Conservation (phyloP, 345 rosid species). For the Aquilaria sinensis region DNA sequence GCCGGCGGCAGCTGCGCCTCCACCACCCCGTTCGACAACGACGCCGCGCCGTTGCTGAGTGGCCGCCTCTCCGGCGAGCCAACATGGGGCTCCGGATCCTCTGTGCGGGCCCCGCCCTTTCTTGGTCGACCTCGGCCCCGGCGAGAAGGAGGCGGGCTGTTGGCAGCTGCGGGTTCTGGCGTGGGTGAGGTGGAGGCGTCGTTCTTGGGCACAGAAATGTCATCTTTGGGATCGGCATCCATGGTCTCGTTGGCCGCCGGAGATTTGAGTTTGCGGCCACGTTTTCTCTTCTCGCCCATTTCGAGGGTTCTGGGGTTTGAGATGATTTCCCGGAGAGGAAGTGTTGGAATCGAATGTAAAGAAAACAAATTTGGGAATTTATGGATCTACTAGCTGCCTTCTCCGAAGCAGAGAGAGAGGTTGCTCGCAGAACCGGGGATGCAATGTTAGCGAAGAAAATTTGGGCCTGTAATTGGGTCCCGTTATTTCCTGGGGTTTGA, state of each 20-base stretch:
- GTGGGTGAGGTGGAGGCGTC: conserved; percentile 20
- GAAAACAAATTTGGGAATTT: no score
- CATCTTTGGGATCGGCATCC: conserved; percentile 20
- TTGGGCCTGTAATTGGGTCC: no score
- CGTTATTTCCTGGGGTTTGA: no score
- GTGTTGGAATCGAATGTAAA: not conserved
- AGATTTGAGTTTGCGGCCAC: conserved; percentile 31
- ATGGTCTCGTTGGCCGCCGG: conserved; percentile 22
- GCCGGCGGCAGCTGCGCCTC: conserved; percentile 28
- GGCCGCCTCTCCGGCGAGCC: conserved; percentile 25
- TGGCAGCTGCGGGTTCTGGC: conserved; percentile 23
- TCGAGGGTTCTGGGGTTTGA: not conserved
- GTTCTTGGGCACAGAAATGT: conserved; percentile 11
- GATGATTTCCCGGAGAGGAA: not conserved
- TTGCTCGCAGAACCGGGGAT: no score
- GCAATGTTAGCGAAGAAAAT: no score
- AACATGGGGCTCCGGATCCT: conserved; percentile 17
- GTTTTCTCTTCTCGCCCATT: conserved; percentile 40
- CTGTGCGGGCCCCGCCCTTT: conserved; percentile 29
- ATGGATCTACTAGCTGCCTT: no score
- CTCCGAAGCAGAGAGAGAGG: no score
- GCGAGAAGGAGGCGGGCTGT: conserved; percentile 28
- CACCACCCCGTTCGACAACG: conserved; percentile 15
- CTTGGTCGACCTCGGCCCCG: conserved; percentile 43
- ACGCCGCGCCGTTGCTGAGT: conserved; percentile 8